Evolutionary conservation across 176 grass and related monocot genomes (phyloP), one percentile per base, ranked within the genome.

Genomic region (Carex pumila): DNA sequence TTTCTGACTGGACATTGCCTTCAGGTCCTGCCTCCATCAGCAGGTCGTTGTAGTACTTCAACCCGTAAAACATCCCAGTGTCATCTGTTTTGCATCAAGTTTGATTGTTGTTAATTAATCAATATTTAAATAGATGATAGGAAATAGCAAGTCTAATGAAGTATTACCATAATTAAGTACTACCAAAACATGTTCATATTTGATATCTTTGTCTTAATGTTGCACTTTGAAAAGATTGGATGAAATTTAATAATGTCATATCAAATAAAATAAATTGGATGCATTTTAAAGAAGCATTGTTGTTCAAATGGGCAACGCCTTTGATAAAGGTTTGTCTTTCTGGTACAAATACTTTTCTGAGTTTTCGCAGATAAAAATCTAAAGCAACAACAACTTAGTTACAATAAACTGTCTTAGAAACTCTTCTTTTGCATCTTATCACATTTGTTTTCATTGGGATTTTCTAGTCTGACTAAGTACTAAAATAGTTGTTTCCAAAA

Each of bases 1-100:
- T 79, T 90, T 98, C 93, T 21, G 96, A 95, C 77, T 98, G 91
- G 53, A 90, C 91, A 59, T 93, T 98, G 25, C 96, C 91, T 52
- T 89, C 88, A 0, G 96, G 88, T 0, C 96, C 91, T 2, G 93
- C 91, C 88, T 98, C 91, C 96, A 98, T 95, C 54, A 98, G 89
- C 54, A 98, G 68, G 76, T 95, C 96, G 56, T 98, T 98, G 91
- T 92, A 93, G 61, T 83, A 83, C 89, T 98, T 98, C 77, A 93
- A 69, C 10, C 91, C 96, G 59, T 95, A 98, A 86, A 98, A 95
- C 96, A 98, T 98, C 31, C 86, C 96, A 0, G 91, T 92, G 83
- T 94, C 94, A 29, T 94, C 96, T 99, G 82, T 77, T 77, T 56
- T 77, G 47, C 22, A 76, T 76, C 71, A 76, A 30, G 22, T 76